Base-by-base conservation (phyloP, 371 early-diverging fungal species). In the Fennellomyces sp. region DNA sequence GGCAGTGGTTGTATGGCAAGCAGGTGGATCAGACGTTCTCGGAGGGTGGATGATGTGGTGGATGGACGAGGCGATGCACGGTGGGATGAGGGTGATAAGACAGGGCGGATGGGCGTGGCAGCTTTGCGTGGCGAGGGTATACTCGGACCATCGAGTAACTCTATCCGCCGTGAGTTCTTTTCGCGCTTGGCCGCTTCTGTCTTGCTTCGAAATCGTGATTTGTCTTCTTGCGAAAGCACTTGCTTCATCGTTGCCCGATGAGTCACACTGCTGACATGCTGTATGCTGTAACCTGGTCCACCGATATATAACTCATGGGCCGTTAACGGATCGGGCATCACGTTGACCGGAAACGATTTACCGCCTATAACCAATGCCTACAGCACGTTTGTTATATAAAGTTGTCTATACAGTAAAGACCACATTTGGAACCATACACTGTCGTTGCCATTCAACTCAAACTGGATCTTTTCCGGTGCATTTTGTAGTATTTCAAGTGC, bases 1-100 rank as follows among this genome's bases (percentile, higher is more conserved):
- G 72, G 68, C 5, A 56, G 62, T 7, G 72, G 63, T 6, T 72
- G 63, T 6, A 62, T 41, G 5, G 79, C 79, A 23, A 78, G 50
- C 5, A 78, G 63, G 15, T 78, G 79, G 21, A 78, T 65, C 19
- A 75, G 61, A 13, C 79, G 73, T 26, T 71, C 72, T 21, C 71
- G 69, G 12, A 78, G 45, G 3, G 45, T 21, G 5, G 45, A 45
- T 21, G 45, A 45, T 45, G 45, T 21, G 3, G 45, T 23, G 5
- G 4, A 2, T 15, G 45, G 21, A 23, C 45, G 19, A 11, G 45
- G 45, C 23, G 45, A 45, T 21, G 45, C 19, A 21, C 45, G 45
- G 23, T 45, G 45, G 0, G 45, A 21, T 17, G 45, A 45, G 5
- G 45, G 45, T 12, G 45, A 45, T 8, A 45, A 19, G n/a, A 45